Evolutionary conservation across 2,329 filamentous ascomycete species (phyloP), one percentile per base, ranked within the genome.

Genomic region (Keithomyces neogunnii): DNA sequence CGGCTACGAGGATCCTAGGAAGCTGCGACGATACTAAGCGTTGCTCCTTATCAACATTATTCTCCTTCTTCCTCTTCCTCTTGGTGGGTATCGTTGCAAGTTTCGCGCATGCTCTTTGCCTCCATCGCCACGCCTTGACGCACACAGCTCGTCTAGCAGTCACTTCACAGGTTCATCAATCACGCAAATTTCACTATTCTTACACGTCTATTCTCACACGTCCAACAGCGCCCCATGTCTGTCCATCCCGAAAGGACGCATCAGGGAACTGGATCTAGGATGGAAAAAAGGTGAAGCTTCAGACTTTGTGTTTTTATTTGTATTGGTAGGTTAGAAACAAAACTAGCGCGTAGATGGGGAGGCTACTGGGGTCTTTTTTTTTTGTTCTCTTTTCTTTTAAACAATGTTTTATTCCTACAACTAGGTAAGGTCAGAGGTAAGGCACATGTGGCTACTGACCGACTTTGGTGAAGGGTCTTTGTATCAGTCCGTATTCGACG

Each of bases 1-100:
- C 65, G 80, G 81, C 58, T 85, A 91, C 71, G 89, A 96, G 64
- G 91, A 96, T 68, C 80, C 82, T 47, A 70, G 80, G 53, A 85
- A 85, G 68, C 65, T 84, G 55, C 80, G 82, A 57, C 79, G 82
- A 57, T 85, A 85, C 70, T 84, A 73, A 72, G 45, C 7, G 4
- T 35, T 19, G 19, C 19, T 19, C 19, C 19, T 19, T 19, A 19
- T 19, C 19, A 19, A 19, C 19, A 19, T 19, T 19, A 19, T 19
- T 19, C 19, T 19, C 19, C 19, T 19, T 19, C 19, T 19, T 19
- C 19, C 19, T 33, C 32, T 4, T 35, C 26, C 9, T 11, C 10
- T 26, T 35, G 33, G 43, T 49, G 47, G 47, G 45, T 47, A 47
- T 47, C 33, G n/a, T 26, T 40, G 9, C 26, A 30, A 44, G 40